These are phyloP conservation scores for Cephaloascus fragrans DNA, from an alignment of 805 yeast genomes.

Conservation along the genomic window DNA sequence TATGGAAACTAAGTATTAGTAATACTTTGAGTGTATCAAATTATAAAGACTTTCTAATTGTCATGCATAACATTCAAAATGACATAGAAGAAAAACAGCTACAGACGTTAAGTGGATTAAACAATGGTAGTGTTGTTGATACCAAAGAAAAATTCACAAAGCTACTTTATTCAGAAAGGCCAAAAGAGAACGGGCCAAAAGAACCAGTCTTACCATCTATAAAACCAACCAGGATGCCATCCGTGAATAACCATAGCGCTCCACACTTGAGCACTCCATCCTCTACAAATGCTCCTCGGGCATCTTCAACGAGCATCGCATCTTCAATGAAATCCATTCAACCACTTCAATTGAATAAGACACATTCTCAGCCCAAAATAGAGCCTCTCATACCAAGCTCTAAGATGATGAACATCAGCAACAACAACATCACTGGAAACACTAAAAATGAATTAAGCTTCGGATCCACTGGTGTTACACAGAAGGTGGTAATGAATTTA, in stretches of 20 bases:
- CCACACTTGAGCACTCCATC: not conserved
- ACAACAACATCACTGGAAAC: not conserved
- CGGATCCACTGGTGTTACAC: no score
- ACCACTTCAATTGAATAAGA: no score
- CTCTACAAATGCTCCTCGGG: no score
- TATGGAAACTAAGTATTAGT: conserved; percentile 40
- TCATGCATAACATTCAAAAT: conserved; percentile 29
- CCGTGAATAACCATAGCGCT: not conserved
- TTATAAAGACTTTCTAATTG: conserved; percentile 26
- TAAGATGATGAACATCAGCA: not conserved
- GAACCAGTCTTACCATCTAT: conserved; percentile 1
- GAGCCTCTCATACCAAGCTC: no score
- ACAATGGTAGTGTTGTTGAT: conserved; percentile 9
- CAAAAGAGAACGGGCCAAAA: not conserved
- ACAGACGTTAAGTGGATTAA: conserved; percentile 15
- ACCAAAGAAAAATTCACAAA: conserved; percentile 10
- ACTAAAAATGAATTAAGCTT: not conserved
- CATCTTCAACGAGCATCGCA: no score
- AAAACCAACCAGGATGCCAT: not conserved
- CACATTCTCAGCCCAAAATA: no score
- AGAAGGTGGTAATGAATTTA: no score
- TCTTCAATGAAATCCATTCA: no score
- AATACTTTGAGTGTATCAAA: conserved; percentile 28
- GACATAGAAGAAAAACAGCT: conserved; percentile 34
- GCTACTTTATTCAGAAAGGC: conserved; percentile 6